Percentiles rank a stretch among this genome's conserved stretches.
These are phyloP conservation scores for Murraya koenigii DNA, from an alignment of 345 rosid species.

Conservation along the genomic window DNA sequence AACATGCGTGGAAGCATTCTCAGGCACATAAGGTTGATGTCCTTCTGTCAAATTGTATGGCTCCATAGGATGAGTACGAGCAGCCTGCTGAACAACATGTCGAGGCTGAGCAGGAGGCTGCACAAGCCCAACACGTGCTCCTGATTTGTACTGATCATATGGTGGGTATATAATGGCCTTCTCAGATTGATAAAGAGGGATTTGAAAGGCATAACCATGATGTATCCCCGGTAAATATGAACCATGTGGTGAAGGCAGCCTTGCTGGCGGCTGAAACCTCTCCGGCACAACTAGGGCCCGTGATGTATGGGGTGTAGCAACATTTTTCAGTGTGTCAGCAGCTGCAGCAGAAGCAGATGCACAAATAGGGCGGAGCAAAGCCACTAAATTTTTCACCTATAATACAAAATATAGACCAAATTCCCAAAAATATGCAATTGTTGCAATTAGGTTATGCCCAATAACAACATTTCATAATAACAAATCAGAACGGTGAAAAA, in stretches of 20 bases:
- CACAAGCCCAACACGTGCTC: neutral
- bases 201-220: slow-evolving; percentile 3
- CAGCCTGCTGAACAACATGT: slow-evolving; percentile 2
- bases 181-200: neutral
- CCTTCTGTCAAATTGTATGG: slow-evolving; percentile 6
- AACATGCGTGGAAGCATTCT: slow-evolving; percentile 14
- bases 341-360: slow-evolving; percentile 7
- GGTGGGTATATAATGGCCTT: neutral
- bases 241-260: slow-evolving; percentile 14
- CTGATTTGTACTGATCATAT: slow-evolving; percentile 11
- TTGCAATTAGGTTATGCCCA: neutral
- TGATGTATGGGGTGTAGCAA: neutral
- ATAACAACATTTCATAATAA: neutral
- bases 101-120: slow-evolving; percentile 10
- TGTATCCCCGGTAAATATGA: slow-evolving; percentile 7
- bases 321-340: neutral
- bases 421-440: neutral
- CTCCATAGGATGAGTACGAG: neutral
- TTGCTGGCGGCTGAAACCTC: slow-evolving; percentile 3
- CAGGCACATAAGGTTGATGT: slow-evolving; percentile 19
- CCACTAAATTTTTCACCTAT: slow-evolving; percentile 28
- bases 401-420: neutral
- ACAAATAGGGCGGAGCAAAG: slow-evolving; percentile 25
- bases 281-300: slow-evolving; percentile 3
- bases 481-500: neutral